Conservation (phyloP, 2,329 filamentous ascomycete species). For the Verticillium isaacii region DNA sequence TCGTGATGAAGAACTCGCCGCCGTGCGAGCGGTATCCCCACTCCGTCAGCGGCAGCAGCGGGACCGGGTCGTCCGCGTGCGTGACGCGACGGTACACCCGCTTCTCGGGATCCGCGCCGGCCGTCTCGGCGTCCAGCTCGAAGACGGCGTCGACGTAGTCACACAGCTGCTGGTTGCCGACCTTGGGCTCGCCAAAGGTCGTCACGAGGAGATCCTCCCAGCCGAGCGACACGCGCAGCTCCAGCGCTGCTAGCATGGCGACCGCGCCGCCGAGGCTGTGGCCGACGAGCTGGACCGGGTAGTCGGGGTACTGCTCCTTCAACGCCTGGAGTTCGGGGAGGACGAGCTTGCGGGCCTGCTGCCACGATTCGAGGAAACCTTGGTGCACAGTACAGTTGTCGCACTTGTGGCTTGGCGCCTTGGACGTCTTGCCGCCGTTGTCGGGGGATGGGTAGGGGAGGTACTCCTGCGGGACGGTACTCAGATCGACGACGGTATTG, state of each 20-base stretch:
- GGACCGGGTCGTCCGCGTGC: slow-evolving; percentile 82
- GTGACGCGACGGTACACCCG: slow-evolving; percentile 71
- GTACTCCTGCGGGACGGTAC: slow-evolving; percentile 85
- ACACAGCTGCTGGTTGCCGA: slow-evolving; percentile 54
- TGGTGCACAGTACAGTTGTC: slow-evolving; percentile 87
- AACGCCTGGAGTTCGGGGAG: slow-evolving; percentile 61
- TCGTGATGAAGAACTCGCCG: slow-evolving; percentile 83
- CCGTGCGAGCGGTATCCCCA: slow-evolving; percentile 86
- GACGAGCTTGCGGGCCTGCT: slow-evolving; percentile 64
- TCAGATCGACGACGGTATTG: slow-evolving; percentile 87
- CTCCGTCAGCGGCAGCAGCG: slow-evolving; percentile 76
- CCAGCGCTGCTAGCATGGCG: slow-evolving; percentile 78
- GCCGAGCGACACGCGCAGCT: slow-evolving; percentile 67
- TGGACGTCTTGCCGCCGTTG: slow-evolving; percentile 27
- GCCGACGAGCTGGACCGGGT: slow-evolving; percentile 74
- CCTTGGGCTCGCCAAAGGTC: slow-evolving; percentile 84
- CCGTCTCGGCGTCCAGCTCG: slow-evolving; percentile 27
- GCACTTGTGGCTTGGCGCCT: slow-evolving; percentile 54
- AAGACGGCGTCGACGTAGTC: slow-evolving; percentile 52
- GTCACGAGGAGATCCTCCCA: slow-evolving; percentile 73
- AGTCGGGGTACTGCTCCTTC: slow-evolving; percentile 58
- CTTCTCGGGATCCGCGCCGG: slow-evolving; percentile 21
- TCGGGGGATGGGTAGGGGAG: slow-evolving; percentile 71
- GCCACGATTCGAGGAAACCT: slow-evolving; percentile 85
- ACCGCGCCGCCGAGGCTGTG: slow-evolving; percentile 93